Evolutionary conservation across 805 yeast species (phyloP).

Genomic region (Saturnispora kantuleensis): DNA sequence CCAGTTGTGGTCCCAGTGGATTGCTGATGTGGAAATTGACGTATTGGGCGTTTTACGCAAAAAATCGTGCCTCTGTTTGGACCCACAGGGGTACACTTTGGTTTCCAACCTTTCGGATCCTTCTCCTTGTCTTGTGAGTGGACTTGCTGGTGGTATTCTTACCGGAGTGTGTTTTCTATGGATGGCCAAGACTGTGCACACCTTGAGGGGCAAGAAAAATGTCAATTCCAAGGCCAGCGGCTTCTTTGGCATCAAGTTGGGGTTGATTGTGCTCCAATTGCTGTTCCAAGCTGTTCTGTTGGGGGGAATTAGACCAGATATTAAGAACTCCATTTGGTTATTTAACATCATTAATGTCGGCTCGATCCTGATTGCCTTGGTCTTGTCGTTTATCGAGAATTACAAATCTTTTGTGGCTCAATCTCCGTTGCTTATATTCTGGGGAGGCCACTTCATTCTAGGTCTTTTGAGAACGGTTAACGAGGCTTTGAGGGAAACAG

Average conservation of each 20-base stretch:
- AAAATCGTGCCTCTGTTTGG: conserved; percentile 25
- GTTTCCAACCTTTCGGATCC: conserved; percentile 34
- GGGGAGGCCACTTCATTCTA: conserved; percentile 51
- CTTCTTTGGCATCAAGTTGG: conserved; percentile 34
- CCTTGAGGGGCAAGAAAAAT: conserved; percentile 26
- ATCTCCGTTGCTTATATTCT: conserved; percentile 61
- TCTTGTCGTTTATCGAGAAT: conserved; percentile 63
- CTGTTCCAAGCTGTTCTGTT: conserved; percentile 25
- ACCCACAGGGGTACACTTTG: conserved; percentile 36
- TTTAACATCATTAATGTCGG: conserved; percentile 26
- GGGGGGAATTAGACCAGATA: conserved; percentile 9
- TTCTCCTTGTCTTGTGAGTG: conserved; percentile 43
- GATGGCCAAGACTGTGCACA: conserved; percentile 29
- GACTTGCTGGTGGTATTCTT: conserved; percentile 29
- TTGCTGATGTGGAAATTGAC: neutral
- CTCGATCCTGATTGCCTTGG: conserved; percentile 42
- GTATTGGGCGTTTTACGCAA: too few relatives aligned
- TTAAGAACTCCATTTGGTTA: conserved; percentile 16
- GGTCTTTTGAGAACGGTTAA: conserved; percentile 37
- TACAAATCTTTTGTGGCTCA: conserved; percentile 55
- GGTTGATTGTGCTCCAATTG: conserved; percentile 31
- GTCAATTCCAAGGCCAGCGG: conserved; percentile 25
- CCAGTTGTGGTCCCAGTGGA: conserved; percentile 4
- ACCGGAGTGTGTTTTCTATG: conserved; percentile 30
- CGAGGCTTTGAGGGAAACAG: conserved; percentile 28